Percentiles rank a stretch among this genome's conserved stretches.
phyloP scores from a whole-genome alignment of 306 rosid genomes.

The Cucumis cinereus region DNA sequence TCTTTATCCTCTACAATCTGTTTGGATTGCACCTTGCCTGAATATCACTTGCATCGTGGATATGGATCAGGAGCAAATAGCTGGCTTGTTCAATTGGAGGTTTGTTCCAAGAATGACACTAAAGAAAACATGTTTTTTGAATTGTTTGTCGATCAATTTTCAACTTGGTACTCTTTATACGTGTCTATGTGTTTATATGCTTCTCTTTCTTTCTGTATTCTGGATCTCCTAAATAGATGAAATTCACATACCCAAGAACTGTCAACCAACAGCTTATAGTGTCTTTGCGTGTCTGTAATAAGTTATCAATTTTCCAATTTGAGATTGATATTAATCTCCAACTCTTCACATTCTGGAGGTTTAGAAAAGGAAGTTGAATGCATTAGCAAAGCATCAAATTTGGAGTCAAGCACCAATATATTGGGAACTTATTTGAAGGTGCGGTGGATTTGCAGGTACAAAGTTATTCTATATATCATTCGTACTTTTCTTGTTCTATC shows the following conservation, averaged over 20 bases:
- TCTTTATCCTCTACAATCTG: slow-evolving; percentile 39
- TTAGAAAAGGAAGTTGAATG: neutral
- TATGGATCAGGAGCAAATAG: slow-evolving; percentile 73
- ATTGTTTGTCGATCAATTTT: neutral
- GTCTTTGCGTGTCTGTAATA: neutral
- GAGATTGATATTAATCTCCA: neutral
- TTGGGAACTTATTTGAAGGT: slow-evolving; percentile 52
- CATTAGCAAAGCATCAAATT: neutral
- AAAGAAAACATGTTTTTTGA: neutral
- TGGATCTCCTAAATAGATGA: neutral
- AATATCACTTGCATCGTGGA: slow-evolving; percentile 76
- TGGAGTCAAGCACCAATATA: slow-evolving; percentile 23
- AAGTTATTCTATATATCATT: neutral
- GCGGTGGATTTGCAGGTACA: slow-evolving; percentile 76
- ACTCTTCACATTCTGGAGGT: neutral
- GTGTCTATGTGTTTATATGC: neutral
- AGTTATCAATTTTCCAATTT: neutral
- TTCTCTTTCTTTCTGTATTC: neutral
- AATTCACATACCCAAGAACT: neutral
- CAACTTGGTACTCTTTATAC: neutral
- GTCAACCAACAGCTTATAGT: neutral
- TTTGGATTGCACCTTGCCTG: slow-evolving; percentile 92
- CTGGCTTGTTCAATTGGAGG: slow-evolving; percentile 97
- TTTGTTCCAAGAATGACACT: slow-evolving; percentile 18
- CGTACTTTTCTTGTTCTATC: neutral